Conservation (phyloP, 345 rosid species). For the Eucalyptus erythrocorys region DNA sequence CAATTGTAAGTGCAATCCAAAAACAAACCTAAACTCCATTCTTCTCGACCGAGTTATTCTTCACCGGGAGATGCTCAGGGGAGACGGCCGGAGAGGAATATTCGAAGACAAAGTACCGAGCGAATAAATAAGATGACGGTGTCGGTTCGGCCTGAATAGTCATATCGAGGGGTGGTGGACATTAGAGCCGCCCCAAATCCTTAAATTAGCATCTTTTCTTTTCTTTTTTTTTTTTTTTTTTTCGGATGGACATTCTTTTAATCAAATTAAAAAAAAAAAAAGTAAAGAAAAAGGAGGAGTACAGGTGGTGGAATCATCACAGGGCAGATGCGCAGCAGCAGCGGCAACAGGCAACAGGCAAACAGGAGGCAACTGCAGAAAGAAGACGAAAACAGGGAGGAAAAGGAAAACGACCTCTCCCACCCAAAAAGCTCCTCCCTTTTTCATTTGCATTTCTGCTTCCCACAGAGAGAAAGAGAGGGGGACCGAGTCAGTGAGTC, state of each 20-base stretch:
- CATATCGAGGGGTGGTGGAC: neutral
- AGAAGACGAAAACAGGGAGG: neutral
- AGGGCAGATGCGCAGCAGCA: neutral
- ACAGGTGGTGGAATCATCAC: neutral
- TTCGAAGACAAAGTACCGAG: too few species aligned
- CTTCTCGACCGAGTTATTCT: neutral
- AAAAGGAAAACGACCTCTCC: neutral
- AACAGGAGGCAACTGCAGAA: too few species aligned
- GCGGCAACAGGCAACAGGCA: neutral
- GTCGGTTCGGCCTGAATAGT: neutral
- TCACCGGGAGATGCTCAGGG: accelerated
- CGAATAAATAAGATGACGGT: neutral
- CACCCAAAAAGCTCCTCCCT: neutral
- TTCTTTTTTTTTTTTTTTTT: too few species aligned
- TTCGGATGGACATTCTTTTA: neutral
- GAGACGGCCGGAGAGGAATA: neutral
- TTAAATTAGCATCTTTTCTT: neutral
- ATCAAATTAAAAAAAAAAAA: neutral
- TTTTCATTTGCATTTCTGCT: neutral
- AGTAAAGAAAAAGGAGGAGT: accelerated
- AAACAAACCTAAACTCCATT: neutral
- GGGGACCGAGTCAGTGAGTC: neutral
- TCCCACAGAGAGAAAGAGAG: neutral
- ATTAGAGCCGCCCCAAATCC: neutral
- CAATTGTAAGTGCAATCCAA: too few species aligned